Evolutionary conservation across 768 basidiomycete species (phyloP), one percentile per base, ranked within the genome.

Genomic region (Leccinum fibrillosum): DNA sequence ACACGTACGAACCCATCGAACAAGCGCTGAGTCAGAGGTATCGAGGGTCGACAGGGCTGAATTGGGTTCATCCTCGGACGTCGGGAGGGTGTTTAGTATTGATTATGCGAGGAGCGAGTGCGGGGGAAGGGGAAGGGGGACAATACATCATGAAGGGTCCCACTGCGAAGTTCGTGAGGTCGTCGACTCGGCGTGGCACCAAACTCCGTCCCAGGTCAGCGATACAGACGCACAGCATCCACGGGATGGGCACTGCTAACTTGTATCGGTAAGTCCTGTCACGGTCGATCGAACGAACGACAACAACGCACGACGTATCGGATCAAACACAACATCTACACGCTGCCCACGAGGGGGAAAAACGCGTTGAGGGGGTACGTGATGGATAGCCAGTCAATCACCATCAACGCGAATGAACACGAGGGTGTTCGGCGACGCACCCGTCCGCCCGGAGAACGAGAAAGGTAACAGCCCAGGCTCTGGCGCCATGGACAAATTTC

Each of bases 141-240:
- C 13, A 35, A 35, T 35, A 6, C 17, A 39, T n/a, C 8, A 39
- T 3, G 17, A 39, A 17, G 8, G 37, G 39, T 39, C 9, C 17
- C 34, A 9, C 9, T 39, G 17, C 39, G 2, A n/a, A n/a, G 39
- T 39, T 39, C 2, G 9, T n/a, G 39, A 10, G n/a, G n/a, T n/a
- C 39, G 39, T n/a, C 0, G 39, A 0, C 0, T n/a, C 39, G 1
- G n/a, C 4, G 4, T n/a, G n/a, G 0, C 8, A 39, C 17, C 17
- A n/a, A 39, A 39, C 37, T 39, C 37, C 37, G 39, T n/a, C 39
- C 39, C n/a, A 39, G n/a, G 9, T n/a, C 39, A n/a, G 39, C n/a
- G 39, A 39, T 2, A 12, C 45, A 23, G 45, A 23, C 21, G 2
- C 19, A 23, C 45, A 12, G 17, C 5, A 23, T 47, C 11, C 21